These are phyloP conservation scores for Urochloa ruziziensis DNA, from an alignment of 176 grass and related monocot genomes.

Conservation along the genomic window DNA sequence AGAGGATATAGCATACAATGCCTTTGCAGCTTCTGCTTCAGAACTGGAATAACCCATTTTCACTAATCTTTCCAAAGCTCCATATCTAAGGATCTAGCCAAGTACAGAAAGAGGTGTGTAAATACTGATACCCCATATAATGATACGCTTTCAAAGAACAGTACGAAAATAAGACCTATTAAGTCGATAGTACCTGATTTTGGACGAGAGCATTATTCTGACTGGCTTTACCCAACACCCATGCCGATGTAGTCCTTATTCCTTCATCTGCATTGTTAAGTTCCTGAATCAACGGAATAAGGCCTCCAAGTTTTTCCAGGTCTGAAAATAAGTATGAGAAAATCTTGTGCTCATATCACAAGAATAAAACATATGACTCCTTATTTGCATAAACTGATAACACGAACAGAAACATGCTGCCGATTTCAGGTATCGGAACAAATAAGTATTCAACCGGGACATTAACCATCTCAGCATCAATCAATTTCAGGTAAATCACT, in stretches of 20 bases:
- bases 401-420: no score
- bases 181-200: slow-evolving; percentile 60
- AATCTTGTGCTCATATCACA: not conserved
- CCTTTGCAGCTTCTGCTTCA: slow-evolving; percentile 57
- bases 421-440: not conserved
- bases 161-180: no score
- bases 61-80: slow-evolving; percentile 64
- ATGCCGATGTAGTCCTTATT: slow-evolving; percentile 60
- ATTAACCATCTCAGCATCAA: not conserved
- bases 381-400: not conserved
- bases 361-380: not conserved
- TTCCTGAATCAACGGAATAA: slow-evolving; percentile 60
- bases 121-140: not conserved
- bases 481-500: not conserved
- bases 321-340: slow-evolving; percentile 42
- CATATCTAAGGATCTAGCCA: slow-evolving; percentile 71
- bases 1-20: slow-evolving; percentile 62
- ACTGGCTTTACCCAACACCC: slow-evolving; percentile 78
- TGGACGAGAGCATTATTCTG: slow-evolving; percentile 82
- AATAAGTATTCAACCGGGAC: not conserved
- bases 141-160: no score
- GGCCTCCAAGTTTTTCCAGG: slow-evolving; percentile 71
- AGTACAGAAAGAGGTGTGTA: not conserved
- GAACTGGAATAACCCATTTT: slow-evolving; percentile 84
- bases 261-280: slow-evolving; percentile 56